These are phyloP conservation scores for Ophiosphaerella narmari DNA, from an alignment of 2,329 filamentous ascomycete species.

Conservation along the genomic window DNA sequence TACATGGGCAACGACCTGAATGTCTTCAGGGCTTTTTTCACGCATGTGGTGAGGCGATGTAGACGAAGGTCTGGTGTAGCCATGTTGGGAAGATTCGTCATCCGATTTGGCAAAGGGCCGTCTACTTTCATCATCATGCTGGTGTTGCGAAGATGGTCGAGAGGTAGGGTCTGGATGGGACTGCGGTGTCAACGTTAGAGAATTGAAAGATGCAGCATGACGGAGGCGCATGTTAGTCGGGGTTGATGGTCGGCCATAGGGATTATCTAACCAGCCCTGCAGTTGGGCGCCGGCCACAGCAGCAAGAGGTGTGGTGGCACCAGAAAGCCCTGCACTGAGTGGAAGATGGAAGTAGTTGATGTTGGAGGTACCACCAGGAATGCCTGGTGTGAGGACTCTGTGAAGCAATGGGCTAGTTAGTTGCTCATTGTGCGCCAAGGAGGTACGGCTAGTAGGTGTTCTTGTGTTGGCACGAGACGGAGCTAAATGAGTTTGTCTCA, in stretches of 20 bases:
- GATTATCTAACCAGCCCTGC: slow-evolving; percentile 54
- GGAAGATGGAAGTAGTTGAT: slow-evolving; percentile 84
- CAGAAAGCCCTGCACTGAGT: slow-evolving; percentile 71
- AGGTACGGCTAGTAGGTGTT: slow-evolving; percentile 33
- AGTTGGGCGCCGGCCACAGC: slow-evolving; percentile 75
- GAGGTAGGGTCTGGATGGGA: slow-evolving; percentile 52
- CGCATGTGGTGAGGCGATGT: slow-evolving; percentile 60
- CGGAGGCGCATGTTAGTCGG: slow-evolving; percentile 42
- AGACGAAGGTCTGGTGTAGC: slow-evolving; percentile 35
- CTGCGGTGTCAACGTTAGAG: slow-evolving; percentile 52
- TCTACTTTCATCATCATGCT: slow-evolving; percentile 35
- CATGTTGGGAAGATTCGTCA: slow-evolving; percentile 32
- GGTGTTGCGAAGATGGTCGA: slow-evolving; percentile 51
- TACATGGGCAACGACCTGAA: slow-evolving; percentile 91
- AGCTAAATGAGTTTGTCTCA: slow-evolving; percentile 25
- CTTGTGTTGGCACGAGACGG: slow-evolving; percentile 32
- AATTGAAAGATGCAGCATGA: slow-evolving; percentile 51
- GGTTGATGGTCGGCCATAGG: slow-evolving; percentile 38
- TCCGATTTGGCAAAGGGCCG: slow-evolving; percentile 35
- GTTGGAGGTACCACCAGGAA: slow-evolving; percentile 73
- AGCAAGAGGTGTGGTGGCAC: slow-evolving; percentile 77
- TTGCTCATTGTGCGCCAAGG: slow-evolving; percentile 39
- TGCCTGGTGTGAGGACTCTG: slow-evolving; percentile 60
- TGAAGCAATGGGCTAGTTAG: slow-evolving; percentile 45
- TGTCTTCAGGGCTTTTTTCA: slow-evolving; percentile 80